A percentile compares a stretch with the other conserved stretches of the same genome.
phyloP scores from a whole-genome alignment of 306 rosid species.

The Trichosanthes truncata region DNA sequence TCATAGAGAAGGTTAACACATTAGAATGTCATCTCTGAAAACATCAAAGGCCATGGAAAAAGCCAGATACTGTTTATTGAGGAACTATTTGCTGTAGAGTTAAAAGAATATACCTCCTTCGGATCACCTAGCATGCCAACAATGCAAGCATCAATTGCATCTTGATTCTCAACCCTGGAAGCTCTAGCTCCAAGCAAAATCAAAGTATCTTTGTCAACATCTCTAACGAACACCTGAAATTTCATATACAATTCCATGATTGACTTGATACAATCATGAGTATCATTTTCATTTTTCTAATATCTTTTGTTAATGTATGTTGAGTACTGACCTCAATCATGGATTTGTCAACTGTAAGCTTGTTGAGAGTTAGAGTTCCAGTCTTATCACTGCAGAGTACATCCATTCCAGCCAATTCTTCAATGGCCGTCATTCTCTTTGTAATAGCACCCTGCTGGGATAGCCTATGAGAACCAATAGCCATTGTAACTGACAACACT shows the following conservation, averaged over 20 bases:
- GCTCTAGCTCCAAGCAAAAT: slow-evolving; percentile 76
- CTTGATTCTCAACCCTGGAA: slow-evolving; percentile 84
- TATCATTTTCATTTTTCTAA: background rate
- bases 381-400: slow-evolving; percentile 90
- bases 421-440: slow-evolving; percentile 96
- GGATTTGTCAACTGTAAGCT: slow-evolving; percentile 71
- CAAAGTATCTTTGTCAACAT: slow-evolving; percentile 43
- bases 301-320: background rate
- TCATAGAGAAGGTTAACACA: background rate
- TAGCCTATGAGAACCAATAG: slow-evolving; percentile 80
- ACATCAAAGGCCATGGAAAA: background rate
- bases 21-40: background rate
- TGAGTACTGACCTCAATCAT: slow-evolving; percentile 49
- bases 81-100: background rate
- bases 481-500: slow-evolving; percentile 92
- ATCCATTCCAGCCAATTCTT: slow-evolving; percentile 97
- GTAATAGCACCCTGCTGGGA: slow-evolving; percentile 91
- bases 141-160: slow-evolving; percentile 90
- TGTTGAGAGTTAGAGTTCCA: slow-evolving; percentile 80
- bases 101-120: slow-evolving; percentile 45
- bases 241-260: background rate
- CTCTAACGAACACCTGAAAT: slow-evolving; percentile 48
- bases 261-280: background rate
- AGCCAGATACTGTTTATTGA: background rate
- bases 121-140: slow-evolving; percentile 96